Conservation (phyloP, 495 filamentous ascomycete species). For the Neurospora sp. region DNA sequence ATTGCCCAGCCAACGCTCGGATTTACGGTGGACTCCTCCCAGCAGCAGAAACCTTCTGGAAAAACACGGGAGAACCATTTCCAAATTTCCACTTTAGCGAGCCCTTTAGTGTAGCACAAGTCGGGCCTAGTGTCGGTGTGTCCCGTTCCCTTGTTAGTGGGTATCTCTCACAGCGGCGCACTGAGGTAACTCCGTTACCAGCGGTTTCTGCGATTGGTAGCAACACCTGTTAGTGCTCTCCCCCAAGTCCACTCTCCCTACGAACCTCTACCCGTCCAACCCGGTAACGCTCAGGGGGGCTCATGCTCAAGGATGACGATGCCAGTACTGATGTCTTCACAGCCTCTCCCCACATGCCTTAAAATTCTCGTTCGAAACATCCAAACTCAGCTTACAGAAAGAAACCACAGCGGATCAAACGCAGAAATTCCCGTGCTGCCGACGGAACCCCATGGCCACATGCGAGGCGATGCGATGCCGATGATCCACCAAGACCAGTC, state of each 20-base stretch:
- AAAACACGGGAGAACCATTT: neutral
- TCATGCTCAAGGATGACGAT: neutral
- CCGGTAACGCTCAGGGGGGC: neutral
- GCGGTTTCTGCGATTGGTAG: neutral
- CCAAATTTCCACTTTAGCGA: neutral
- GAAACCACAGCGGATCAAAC: neutral
- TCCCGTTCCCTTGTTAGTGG: neutral
- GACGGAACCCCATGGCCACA: neutral
- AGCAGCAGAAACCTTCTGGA: neutral
- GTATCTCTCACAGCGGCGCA: neutral
- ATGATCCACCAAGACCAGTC: neutral
- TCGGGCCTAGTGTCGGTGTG: neutral
- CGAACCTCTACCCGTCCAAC: neutral
- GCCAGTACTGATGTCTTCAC: neutral
- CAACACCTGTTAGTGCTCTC: neutral
- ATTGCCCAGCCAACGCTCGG: neutral
- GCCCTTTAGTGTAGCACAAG: neutral
- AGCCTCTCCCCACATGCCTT: neutral
- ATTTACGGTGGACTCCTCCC: neutral
- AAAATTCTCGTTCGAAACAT: neutral
- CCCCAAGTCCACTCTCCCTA: neutral
- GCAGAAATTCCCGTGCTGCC: neutral
- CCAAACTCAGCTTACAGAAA: neutral
- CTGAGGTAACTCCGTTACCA: neutral
- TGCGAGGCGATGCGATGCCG: neutral